Conservation (phyloP, 2,329 filamentous ascomycete genomes). For the Clonostachys solani region DNA sequence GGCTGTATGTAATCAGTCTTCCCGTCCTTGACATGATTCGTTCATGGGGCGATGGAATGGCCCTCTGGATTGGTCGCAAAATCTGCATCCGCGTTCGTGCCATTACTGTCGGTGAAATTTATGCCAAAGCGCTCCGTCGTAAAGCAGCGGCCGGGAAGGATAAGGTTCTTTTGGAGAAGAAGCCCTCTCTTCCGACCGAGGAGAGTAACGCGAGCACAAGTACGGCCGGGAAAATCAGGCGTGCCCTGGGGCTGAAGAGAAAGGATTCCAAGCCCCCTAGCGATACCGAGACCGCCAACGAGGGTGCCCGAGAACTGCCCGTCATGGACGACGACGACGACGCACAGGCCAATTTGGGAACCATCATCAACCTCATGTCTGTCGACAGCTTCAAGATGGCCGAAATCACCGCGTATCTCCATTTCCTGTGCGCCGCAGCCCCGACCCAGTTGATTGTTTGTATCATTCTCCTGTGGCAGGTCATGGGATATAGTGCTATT, state of each 20-base stretch:
- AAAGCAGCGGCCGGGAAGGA: slow-evolving; percentile 80
- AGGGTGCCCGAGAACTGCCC: slow-evolving; percentile 19
- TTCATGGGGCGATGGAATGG: slow-evolving; percentile 79
- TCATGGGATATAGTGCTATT: slow-evolving; percentile 90
- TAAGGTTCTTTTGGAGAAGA: slow-evolving; percentile 60
- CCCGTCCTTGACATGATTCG: slow-evolving; percentile 79
- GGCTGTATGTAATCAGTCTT: slow-evolving; percentile 91
- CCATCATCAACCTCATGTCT: slow-evolving; percentile 99
- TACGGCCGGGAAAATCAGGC: slow-evolving; percentile 42
- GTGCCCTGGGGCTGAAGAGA: slow-evolving; percentile 57
- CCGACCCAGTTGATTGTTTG: slow-evolving; percentile 85
- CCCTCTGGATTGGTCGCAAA: slow-evolving; percentile 89
- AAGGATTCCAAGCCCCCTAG: slow-evolving; percentile 40
- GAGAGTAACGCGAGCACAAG: slow-evolving; percentile 12
- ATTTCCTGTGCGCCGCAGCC: slow-evolving; percentile 90
- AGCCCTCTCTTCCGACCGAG: slow-evolving; percentile 28
- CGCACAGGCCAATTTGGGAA: slow-evolving; percentile 84
- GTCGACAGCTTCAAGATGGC: slow-evolving; percentile 99
- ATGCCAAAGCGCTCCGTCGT: slow-evolving; percentile 88
- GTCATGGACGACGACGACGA: slow-evolving; percentile 48
- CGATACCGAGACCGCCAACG: slow-evolving; percentile 18
- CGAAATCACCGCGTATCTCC: slow-evolving; percentile 89
- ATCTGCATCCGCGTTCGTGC: slow-evolving; percentile 90
- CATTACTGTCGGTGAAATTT: slow-evolving; percentile 96
- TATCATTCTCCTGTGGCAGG: slow-evolving; percentile 76